Base-by-base conservation (phyloP, 208 protist species). In the Leishmania amazonensis region DNA sequence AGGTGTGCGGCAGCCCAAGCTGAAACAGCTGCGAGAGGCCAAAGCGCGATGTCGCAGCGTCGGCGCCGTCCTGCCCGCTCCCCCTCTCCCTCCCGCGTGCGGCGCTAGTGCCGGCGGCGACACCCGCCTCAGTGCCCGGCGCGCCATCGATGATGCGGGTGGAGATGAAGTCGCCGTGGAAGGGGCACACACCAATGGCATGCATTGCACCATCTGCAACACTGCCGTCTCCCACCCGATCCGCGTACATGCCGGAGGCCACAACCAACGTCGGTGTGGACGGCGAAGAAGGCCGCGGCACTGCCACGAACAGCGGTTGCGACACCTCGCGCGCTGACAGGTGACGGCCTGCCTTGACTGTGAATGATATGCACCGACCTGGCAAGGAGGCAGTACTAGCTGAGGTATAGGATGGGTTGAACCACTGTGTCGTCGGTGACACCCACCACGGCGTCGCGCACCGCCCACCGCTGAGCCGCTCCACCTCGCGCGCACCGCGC, bases 381-480 rank as follows among this genome's bases (percentile, higher is more conserved):
- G 74, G 65, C 21, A 87, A 80, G 35, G 79, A 76, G 21, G 67
- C 57, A 11, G 80, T 77, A 57, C 81, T 60, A 0, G 62, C 19
- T 1, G 78, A 28, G 13, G 83, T 77, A 75, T 86, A 86, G 8
- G 78, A n/a, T 2, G 67, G 42, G 31, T 45, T 71, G 28, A 24
- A 45, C 94, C 94, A 97, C 42, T 70, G 81, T 54, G 92, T 88
- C 3, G 54, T 65, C 60, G 81, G 75, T 67, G 85, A 85, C 38
- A 90, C 88, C 94, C 94, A 97, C 94, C 94, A 97, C 75, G 94
- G 94, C 84, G 87, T 84, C 28, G 85, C 81, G 79, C 92, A 96
- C 8, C 87, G 88, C 21, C 64, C 85, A 24, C 83, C 71, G 38
- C 79, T 85, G 49, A 70, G 40, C 68, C 79, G 72, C 82, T 86